Percentiles rank a stretch among this genome's conserved stretches.
Evolutionary conservation across 306 rosid genomes (phyloP).

Genomic region (Vigna trinervia): DNA sequence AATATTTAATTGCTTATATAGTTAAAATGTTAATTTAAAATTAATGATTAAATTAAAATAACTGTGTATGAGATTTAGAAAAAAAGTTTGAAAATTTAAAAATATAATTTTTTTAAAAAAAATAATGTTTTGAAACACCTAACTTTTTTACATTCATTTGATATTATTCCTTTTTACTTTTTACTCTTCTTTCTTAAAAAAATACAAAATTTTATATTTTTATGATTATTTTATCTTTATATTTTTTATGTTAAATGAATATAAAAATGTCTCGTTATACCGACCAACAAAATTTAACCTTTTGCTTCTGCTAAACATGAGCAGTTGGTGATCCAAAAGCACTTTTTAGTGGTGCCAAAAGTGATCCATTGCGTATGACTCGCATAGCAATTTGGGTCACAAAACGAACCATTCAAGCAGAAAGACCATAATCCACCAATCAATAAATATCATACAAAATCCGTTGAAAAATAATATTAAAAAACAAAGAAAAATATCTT

Average conservation of each 20-base stretch:
- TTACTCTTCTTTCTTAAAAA: no score
- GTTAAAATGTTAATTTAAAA: no score
- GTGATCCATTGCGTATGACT: background rate
- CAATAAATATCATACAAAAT: conserved; percentile 29
- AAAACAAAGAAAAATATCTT: conserved; percentile 27
- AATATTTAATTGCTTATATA: no score
- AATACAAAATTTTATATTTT: no score
- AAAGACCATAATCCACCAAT: conserved; percentile 21
- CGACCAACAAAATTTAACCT: no score
- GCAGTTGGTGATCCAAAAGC: background rate
- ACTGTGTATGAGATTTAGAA: background rate
- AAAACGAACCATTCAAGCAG: background rate
- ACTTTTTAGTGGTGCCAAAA: background rate
- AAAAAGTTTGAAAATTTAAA: background rate
- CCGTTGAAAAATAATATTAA: background rate
- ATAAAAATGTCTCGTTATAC: no score
- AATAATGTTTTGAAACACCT: no score
- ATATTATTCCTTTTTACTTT: no score
- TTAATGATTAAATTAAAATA: no score
- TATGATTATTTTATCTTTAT: no score
- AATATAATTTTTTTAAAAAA: background rate
- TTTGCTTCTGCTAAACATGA: background rate
- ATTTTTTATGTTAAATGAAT: no score
- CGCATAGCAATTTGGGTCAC: conserved; percentile 22
- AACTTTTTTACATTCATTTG: no score